Evolutionary conservation across 148 eudicot species (phyloP).

Genomic region (Rhododendron molle): DNA sequence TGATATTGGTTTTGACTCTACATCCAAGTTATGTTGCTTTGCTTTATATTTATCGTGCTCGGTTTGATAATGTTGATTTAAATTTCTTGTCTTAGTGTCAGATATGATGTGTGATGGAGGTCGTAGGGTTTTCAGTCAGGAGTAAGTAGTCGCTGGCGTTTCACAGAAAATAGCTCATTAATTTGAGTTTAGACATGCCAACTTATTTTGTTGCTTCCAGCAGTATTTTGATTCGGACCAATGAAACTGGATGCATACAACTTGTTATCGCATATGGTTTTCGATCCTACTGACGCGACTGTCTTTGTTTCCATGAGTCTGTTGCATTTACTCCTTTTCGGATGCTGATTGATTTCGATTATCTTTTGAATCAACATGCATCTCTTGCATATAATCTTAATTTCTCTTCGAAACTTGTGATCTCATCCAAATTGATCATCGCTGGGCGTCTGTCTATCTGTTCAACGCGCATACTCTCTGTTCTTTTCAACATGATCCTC

Average conservation of each 20-base stretch:
- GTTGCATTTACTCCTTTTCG: background rate
- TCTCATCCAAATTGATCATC: background rate
- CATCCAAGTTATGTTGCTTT: background rate
- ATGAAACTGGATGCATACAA: background rate
- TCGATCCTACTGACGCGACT: background rate
- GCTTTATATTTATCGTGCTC: background rate
- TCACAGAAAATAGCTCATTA: background rate
- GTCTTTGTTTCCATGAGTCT: background rate
- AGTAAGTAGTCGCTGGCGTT: background rate
- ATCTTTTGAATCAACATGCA: constrained; percentile 6
- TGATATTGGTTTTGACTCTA: background rate
- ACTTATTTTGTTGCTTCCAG: background rate
- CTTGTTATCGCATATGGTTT: background rate
- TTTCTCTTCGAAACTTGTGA: constrained; percentile 10
- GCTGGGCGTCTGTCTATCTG: background rate
- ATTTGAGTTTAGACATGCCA: background rate
- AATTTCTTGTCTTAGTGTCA: background rate
- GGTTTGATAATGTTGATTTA: background rate
- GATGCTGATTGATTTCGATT: background rate
- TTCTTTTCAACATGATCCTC: background rate
- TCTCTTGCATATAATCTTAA: constrained; percentile 10
- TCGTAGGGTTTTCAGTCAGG: background rate
- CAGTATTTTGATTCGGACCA: background rate
- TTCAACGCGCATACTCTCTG: background rate
- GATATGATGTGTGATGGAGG: background rate